Conservation (phyloP, 768 basidiomycete genomes). For the Harrya chromipes region DNA sequence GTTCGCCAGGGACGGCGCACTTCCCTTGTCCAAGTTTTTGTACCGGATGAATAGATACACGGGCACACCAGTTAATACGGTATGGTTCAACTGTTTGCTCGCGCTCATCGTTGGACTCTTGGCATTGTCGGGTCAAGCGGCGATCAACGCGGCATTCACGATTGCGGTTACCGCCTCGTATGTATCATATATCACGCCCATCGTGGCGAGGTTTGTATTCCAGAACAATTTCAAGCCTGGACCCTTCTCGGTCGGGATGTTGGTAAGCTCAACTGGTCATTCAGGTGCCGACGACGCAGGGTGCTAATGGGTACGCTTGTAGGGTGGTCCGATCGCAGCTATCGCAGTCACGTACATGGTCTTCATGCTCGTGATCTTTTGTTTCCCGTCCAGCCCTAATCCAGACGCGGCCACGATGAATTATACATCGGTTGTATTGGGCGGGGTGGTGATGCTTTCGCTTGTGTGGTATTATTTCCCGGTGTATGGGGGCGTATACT, state of each 20-base stretch:
- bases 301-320: background rate
- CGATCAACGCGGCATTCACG: slow-evolving; percentile 56
- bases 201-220: slow-evolving; percentile 46
- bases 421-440: slow-evolving; percentile 64
- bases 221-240: slow-evolving; percentile 44
- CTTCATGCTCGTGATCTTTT: slow-evolving; percentile 57
- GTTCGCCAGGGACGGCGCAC: slow-evolving; percentile 55
- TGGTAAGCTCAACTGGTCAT: slow-evolving; percentile 24
- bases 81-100: slow-evolving; percentile 47
- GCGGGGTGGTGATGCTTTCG: slow-evolving; percentile 53
- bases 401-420: slow-evolving; percentile 57
- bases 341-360: slow-evolving; percentile 61
- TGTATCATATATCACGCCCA: slow-evolving; percentile 44
- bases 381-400: slow-evolving; percentile 55
- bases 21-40: slow-evolving; percentile 51
- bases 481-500: slow-evolving; percentile 63
- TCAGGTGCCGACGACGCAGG: no score
- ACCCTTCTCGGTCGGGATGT: slow-evolving; percentile 42
- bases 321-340: slow-evolving; percentile 53
- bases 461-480: slow-evolving; percentile 66
- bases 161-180: slow-evolving; percentile 43
- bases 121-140: slow-evolving; percentile 48
- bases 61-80: slow-evolving; percentile 53
- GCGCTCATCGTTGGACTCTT: slow-evolving; percentile 49
- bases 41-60: slow-evolving; percentile 51